Percentiles rank a stretch among this genome's conserved stretches.
Evolutionary conservation across 805 yeast genomes (phyloP).

Genomic region (Spathaspora gorwiae): DNA sequence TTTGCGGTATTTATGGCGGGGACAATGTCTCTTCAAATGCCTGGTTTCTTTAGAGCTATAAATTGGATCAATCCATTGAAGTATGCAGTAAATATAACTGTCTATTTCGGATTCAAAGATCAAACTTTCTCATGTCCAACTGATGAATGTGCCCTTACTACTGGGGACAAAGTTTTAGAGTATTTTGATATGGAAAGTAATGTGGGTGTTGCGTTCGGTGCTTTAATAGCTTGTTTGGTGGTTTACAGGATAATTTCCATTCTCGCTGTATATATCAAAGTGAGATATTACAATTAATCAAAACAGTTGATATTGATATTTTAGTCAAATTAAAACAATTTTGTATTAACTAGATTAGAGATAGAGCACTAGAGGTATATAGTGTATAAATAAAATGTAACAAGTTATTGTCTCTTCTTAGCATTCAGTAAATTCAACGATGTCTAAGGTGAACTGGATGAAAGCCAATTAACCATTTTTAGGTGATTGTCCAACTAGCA

Average conservation of each 20-base stretch:
- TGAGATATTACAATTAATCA: slow-evolving; percentile 14
- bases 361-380: too few relatives aligned
- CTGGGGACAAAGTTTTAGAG: slow-evolving; percentile 30
- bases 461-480: too few relatives aligned
- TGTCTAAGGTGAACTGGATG: too few relatives aligned
- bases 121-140: slow-evolving; percentile 46
- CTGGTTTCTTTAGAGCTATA: slow-evolving; percentile 58
- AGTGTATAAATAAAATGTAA: too few relatives aligned
- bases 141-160: slow-evolving; percentile 18
- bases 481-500: too few relatives aligned
- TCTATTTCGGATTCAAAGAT: slow-evolving; percentile 52
- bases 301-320: neutral
- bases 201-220: slow-evolving; percentile 27
- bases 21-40: slow-evolving; percentile 70
- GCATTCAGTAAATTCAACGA: too few relatives aligned
- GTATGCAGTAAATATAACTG: slow-evolving; percentile 57
- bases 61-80: slow-evolving; percentile 73
- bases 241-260: slow-evolving; percentile 29
- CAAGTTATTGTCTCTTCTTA: too few relatives aligned
- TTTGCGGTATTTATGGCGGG: slow-evolving; percentile 83
- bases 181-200: slow-evolving; percentile 23
- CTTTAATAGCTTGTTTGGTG: slow-evolving; percentile 30
- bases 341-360: too few relatives aligned
- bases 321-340: too few relatives aligned
- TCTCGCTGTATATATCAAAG: slow-evolving; percentile 19